Evolutionary conservation across 116 monocot genomes (phyloP).

Genomic region (Iris pallida): DNA sequence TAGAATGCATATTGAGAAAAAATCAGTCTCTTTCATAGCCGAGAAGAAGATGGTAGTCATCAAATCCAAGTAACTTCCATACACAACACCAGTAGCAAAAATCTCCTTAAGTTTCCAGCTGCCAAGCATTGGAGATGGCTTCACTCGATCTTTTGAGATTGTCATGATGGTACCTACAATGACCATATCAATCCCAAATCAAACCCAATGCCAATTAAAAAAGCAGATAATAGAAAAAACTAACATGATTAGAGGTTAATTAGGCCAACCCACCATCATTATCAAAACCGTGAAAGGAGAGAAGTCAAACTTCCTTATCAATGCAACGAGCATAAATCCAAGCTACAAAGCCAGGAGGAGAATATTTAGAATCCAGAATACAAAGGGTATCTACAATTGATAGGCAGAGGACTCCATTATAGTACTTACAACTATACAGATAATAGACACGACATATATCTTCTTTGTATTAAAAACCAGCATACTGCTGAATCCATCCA

Average conservation of each 20-base stretch:
- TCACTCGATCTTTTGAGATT: slow-evolving; percentile 51
- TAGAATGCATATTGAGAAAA: slow-evolving; percentile 21
- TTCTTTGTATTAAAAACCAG: too few relatives aligned
- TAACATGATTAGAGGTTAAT: neutral
- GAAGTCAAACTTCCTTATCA: slow-evolving; percentile 53
- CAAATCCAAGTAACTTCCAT: slow-evolving; percentile 38
- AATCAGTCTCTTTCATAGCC: slow-evolving; percentile 28
- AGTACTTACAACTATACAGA: too few relatives aligned
- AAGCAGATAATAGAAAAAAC: too few relatives aligned
- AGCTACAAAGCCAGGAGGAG: slow-evolving; percentile 14
- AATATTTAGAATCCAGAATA: neutral
- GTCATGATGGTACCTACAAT: slow-evolving; percentile 54
- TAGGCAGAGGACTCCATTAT: too few relatives aligned
- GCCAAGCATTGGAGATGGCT: slow-evolving; percentile 48
- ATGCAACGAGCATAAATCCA: slow-evolving; percentile 40
- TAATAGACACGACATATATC: too few relatives aligned
- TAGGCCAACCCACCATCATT: slow-evolving; percentile 28
- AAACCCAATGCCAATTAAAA: too few relatives aligned
- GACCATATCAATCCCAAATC: neutral
- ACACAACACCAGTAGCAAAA: slow-evolving; percentile 41
- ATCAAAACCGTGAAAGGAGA: slow-evolving; percentile 51
- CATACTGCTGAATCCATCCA: too few relatives aligned
- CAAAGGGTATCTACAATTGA: too few relatives aligned
- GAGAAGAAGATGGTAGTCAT: slow-evolving; percentile 55
- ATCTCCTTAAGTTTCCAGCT: slow-evolving; percentile 49